Base-by-base conservation (phyloP, 768 basidiomycete genomes). In the Pisolithus orientalis region DNA sequence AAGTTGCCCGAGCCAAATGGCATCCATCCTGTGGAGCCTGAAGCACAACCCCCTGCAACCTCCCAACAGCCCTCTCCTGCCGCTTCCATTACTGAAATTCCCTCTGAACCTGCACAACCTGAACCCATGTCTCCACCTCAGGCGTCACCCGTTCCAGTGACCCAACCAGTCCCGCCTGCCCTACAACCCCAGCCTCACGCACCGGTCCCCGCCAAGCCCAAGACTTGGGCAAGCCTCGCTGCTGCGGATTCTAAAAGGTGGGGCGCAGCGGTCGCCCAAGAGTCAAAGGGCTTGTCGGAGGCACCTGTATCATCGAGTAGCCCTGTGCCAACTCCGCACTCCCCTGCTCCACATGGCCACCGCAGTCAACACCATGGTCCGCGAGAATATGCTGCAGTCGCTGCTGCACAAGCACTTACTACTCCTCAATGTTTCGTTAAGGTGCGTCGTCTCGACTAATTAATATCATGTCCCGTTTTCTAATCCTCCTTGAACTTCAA, bases 361-460 rank as follows among this genome's bases (percentile, higher is more conserved):
- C 68, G 69, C 42, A 51, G 63, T 45, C 65, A 58, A 49, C 71
- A 72, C 47, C 68, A 72, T 7, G 72, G 67, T 25, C 64, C 72
- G 27, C 71, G 74, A 44, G 73, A 76, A 8, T 61, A 66, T 6
- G 78, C 84, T 7, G 69, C 71, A 8, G 60, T 73, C 51, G 64
- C 76, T 40, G 83, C 86, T 52, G 88, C 87, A 13, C 70, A 77
- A 49, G 75, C 69, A 54, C 73, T 94, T 50, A 77, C 78, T 24
- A 90, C 83, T 10, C 66, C 89, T 2, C 85, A 87, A 54, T 93
- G 91, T 69, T 99, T 97, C 71, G 85, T 97, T 75, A 97, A 96
- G 83, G 88, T 88, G 63, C 47, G 69, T 47, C n/a, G 46, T 5
- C 4, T 21, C 4, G 5, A 9, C 34, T 29, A 1, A n/a, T 21